These are phyloP conservation scores for Lathyrus oleraceus DNA, from an alignment of 306 rosid species.

Conservation along the genomic window DNA sequence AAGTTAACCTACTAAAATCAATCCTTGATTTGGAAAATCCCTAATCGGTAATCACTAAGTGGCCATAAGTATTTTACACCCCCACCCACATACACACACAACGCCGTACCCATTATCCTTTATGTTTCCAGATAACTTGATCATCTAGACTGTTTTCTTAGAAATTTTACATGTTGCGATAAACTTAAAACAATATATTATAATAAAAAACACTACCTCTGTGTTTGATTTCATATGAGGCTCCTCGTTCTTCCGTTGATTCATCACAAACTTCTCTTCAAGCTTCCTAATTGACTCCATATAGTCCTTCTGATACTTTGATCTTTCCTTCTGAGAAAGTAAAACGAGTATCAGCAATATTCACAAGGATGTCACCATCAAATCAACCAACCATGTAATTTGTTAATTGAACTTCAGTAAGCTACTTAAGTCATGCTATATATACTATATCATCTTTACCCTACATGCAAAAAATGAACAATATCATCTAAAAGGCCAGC, in stretches of 20 bases:
- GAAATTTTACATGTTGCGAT: neutral
- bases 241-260: constrained; percentile 58
- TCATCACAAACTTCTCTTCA: constrained; percentile 71
- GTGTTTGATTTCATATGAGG: constrained; percentile 38
- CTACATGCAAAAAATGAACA: constrained; percentile 23
- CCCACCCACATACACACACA: too few relatives aligned
- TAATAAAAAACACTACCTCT: constrained; percentile 41
- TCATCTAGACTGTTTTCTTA: constrained; percentile 12
- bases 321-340: constrained; percentile 68
- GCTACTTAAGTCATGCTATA: constrained; percentile 10
- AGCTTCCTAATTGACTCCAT: constrained; percentile 90
- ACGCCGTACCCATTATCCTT: neutral
- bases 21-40: constrained; percentile 9
- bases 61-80: neutral
- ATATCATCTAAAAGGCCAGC: constrained; percentile 14
- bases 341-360: constrained; percentile 34
- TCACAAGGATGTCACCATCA: constrained; percentile 28
- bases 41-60: constrained; percentile 22
- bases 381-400: constrained; percentile 27
- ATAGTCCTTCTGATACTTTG: constrained; percentile 85
- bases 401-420: constrained; percentile 26
- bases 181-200: constrained; percentile 18
- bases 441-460: constrained; percentile 7
- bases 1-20: constrained; percentile 28
- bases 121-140: constrained; percentile 26